These are phyloP conservation scores for Ophiostoma piceae DNA, from an alignment of 2,329 filamentous ascomycete species.

Conservation along the genomic window DNA sequence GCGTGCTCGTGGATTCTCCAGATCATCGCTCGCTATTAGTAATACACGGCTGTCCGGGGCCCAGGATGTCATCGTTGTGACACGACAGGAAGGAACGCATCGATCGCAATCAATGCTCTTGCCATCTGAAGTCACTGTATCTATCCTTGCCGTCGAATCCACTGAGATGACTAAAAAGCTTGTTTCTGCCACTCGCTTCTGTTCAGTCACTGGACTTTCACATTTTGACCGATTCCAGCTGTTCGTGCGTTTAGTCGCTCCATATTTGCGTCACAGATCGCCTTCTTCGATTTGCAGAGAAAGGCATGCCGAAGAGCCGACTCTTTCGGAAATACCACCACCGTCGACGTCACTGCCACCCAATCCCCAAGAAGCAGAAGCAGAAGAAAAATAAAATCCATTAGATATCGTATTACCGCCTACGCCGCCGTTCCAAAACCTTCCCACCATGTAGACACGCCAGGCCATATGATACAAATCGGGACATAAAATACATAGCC, in stretches of 20 bases:
- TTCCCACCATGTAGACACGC: not conserved
- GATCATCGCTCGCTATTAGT: not conserved
- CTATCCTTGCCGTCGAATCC: not conserved
- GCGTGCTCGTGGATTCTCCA: not conserved
- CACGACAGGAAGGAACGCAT: not conserved
- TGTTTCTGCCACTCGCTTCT: not conserved
- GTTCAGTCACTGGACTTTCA: too few relatives aligned
- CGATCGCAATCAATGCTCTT: not conserved
- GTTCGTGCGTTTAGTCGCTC: not conserved
- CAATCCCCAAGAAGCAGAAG: not conserved
- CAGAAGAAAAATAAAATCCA: not conserved
- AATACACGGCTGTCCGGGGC: not conserved
- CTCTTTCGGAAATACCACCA: not conserved
- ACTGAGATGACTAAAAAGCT: not conserved
- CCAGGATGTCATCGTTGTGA: not conserved
- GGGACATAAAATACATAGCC: not conserved
- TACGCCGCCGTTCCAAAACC: not conserved
- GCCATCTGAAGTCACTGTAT: not conserved
- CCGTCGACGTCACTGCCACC: not conserved
- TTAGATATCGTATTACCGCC: not conserved
- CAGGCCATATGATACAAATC: slow-evolving; percentile 1
- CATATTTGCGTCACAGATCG: not conserved
- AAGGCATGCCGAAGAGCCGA: not conserved
- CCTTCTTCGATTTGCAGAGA: not conserved
- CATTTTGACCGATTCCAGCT: too few relatives aligned